Evolutionary conservation across 1,284 basidiomycete genomes (phyloP), one percentile per base, ranked within the genome.

Genomic region (Fistulinella staudtii): DNA sequence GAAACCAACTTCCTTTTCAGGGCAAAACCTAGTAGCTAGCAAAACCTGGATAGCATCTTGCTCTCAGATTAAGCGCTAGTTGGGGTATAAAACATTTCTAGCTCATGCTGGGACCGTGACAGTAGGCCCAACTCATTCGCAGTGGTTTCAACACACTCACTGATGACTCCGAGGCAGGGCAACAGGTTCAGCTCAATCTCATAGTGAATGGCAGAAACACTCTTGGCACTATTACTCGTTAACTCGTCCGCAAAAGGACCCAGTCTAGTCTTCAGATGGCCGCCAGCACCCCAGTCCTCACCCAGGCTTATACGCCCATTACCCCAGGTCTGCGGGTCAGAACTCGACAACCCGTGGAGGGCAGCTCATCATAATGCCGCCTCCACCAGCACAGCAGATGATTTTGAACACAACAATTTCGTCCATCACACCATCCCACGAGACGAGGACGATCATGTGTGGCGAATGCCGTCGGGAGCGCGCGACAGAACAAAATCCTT

Each of bases 191-290:
- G n/a, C n/a, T n/a, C n/a, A n/a, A n/a, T n/a, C n/a, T n/a, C n/a
- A n/a, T n/a, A n/a, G n/a, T n/a, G n/a, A n/a, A 85, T 85, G 82
- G 77, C 80, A 24, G 82, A 85, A 61, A 82, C 82, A 3, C 69
- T 89, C n/a, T 64, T 87, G 25, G 79, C 82, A 7, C 73, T 90
- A 49, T 65, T 89, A 2, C 75, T 90, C 17, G 83, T 86, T 21
- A 85, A 85, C 5, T 80, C 80, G 7, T 89, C 87, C 7, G 81
- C 85, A 4, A 85, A 81, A 57, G 86, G 82, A 14, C 79, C 81
- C 8, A 83, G 72, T 53, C 67, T 89, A 1, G 80, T 85, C 31
- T 89, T 79, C 56, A 73, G 80, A 53, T 90, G 85, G 85, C 88
- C 87, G 2, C 80, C 83, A 14, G 68, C 65, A 7, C 85, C 85